A percentile compares a stretch with the other conserved stretches of the same genome.
These are phyloP conservation scores for Paramarasmius palmivorus DNA, from an alignment of 1,284 basidiomycete species.

Conservation along the genomic window DNA sequence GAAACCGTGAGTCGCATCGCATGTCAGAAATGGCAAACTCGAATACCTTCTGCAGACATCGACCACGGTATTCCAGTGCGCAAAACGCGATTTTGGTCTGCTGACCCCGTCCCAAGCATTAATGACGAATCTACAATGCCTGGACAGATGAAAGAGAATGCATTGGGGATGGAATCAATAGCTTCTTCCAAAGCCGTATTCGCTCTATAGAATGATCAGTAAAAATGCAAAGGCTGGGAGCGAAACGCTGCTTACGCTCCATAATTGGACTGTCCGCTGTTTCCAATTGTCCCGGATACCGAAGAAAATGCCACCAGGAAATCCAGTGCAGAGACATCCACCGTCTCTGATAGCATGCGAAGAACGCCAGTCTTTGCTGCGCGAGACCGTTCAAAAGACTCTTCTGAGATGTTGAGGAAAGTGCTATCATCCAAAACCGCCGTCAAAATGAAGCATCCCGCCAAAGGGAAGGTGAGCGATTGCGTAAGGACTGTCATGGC, in stretches of 20 bases:
- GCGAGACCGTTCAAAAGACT: slow-evolving; percentile 30
- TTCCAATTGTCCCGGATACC: slow-evolving; percentile 35
- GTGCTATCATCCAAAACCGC: too few species aligned
- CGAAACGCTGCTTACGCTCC: slow-evolving; percentile 26
- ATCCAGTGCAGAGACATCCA: slow-evolving; percentile 28
- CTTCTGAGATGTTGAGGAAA: slow-evolving; percentile 8
- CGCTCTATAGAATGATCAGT: slow-evolving; percentile 27
- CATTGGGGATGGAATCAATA: slow-evolving; percentile 30
- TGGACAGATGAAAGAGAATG: slow-evolving; percentile 35
- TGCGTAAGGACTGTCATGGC: slow-evolving; percentile 23
- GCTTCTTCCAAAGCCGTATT: slow-evolving; percentile 34
- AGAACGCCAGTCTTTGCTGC: slow-evolving; percentile 32
- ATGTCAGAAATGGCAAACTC: too few species aligned
- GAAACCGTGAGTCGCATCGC: too few species aligned
- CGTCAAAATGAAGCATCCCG: too few species aligned
- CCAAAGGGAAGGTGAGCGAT: too few species aligned
- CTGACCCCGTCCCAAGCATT: background rate
- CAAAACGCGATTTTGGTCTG: too few species aligned
- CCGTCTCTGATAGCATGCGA: slow-evolving; percentile 20
- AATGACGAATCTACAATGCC: slow-evolving; percentile 29
- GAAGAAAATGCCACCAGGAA: slow-evolving; percentile 40
- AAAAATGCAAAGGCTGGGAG: background rate
- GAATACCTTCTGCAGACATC: too few species aligned
- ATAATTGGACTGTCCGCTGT: slow-evolving; percentile 42
- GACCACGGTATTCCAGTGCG: too few species aligned